These are phyloP conservation scores for Geosmithia putterillii DNA, from an alignment of 2,329 filamentous ascomycete species.

Conservation along the genomic window DNA sequence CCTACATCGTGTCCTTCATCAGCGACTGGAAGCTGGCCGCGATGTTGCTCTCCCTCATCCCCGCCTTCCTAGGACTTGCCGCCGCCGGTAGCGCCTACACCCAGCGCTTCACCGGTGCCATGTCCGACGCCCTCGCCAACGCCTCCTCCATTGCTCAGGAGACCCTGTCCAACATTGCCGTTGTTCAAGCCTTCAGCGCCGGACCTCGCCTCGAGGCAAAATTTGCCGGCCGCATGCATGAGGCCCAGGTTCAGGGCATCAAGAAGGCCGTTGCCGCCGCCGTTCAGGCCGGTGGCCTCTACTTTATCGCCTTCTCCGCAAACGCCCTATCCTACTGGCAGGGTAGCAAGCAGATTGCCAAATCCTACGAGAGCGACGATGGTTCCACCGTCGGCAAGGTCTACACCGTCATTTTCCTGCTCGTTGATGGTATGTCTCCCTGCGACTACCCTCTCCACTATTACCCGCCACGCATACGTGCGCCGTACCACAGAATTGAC, in stretches of 20 bases:
- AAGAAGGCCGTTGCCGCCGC: slow-evolving; percentile 46
- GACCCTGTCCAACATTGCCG: slow-evolving; percentile 43
- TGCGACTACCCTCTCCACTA: slow-evolving; percentile 2
- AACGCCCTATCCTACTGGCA: slow-evolving; percentile 60
- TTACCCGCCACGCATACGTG: slow-evolving; percentile 4
- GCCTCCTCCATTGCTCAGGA: slow-evolving; percentile 53
- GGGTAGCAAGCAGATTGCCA: slow-evolving; percentile 40
- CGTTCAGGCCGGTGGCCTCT: slow-evolving; percentile 46
- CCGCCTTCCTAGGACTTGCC: slow-evolving; percentile 49
- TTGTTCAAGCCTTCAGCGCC: slow-evolving; percentile 53
- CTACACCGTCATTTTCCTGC: slow-evolving; percentile 52
- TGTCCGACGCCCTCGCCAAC: slow-evolving; percentile 40
- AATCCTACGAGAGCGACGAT: slow-evolving; percentile 18
- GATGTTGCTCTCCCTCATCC: slow-evolving; percentile 51
- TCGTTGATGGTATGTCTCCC: slow-evolving; percentile 38
- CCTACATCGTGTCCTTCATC: slow-evolving; percentile 56
- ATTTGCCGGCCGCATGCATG: slow-evolving; percentile 38
- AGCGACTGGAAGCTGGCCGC: slow-evolving; percentile 49
- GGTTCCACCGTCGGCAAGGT: slow-evolving; percentile 31
- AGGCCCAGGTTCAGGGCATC: slow-evolving; percentile 37
- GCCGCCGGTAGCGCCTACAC: slow-evolving; percentile 41
- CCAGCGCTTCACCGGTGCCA: slow-evolving; percentile 33
- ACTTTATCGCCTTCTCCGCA: slow-evolving; percentile 55
- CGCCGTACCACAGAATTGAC: neutral
- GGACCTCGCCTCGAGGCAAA: slow-evolving; percentile 45